Evolutionary conservation across 2,329 filamentous ascomycete genomes (phyloP), one percentile per base, ranked within the genome.

Genomic region (Fusarium phyllophilum): DNA sequence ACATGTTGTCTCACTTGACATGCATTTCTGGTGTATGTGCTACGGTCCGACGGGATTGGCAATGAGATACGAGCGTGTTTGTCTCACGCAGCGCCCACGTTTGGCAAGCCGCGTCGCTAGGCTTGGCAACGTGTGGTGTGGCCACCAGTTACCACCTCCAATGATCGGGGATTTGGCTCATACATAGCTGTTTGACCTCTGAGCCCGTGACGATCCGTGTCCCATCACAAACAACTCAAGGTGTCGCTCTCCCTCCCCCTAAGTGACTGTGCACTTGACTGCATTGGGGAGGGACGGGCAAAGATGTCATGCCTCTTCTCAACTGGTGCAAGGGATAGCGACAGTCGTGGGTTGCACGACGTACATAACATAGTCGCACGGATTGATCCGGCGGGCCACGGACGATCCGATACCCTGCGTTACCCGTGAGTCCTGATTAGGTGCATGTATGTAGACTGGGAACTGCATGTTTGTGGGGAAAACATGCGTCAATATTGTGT

Each of bases 111-210:
- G 48, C 51, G 38, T 74, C 51, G 59, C 18, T 57, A 41, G 46
- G 45, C 57, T 75, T 75, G 73, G 73, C 73, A 64, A 57, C 31
- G 48, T 57, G 60, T 76, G 65, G 65, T 51, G 58, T 76, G 68
- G 62, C 70, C 60, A 69, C 49, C 44, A 51, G 49, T 56, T 55
- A 62, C 56, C 56, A 60, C 49, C 54, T 57, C 46, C 57, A 55
- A 52, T 45, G 31, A 66, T 39, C 34, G 46, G 44, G 46, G 26
- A 24, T 54, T 72, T 41, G 41, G 45, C 34, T 42, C 45, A 52
- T 48, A 54, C 45, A 52, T 39, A 38, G 36, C 38, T 59, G 45
- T 29, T 51, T 45, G 52, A 41, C 36, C 55, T 68, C 49, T 55
- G 42, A 68, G 59, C 46, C 36, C 61, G 67, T 46, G 62, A 74